phyloP scores from a whole-genome alignment of 345 rosid species.

The Rhodamnia rubescens region DNA sequence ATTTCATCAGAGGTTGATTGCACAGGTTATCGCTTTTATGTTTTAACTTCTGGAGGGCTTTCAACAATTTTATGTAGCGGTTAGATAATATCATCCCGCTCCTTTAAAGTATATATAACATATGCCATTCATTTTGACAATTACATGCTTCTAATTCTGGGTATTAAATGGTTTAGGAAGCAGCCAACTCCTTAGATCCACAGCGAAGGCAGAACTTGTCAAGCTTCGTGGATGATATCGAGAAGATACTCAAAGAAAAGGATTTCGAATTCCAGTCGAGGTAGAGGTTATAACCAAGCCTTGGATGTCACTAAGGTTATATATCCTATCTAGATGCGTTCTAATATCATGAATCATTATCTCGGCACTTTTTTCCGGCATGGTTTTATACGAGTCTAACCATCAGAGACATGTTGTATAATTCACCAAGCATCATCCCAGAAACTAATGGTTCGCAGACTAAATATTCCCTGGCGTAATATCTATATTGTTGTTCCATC shows the following conservation, averaged over 20 bases:
- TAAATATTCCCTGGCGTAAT: neutral
- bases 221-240: constrained; percentile 33
- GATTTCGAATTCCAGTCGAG: neutral
- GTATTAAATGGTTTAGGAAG: constrained; percentile 20
- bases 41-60: neutral
- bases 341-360: neutral
- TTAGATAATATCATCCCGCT: neutral
- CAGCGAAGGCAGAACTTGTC: constrained; percentile 22
- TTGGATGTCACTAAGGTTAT: neutral
- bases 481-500: neutral
- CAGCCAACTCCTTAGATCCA: constrained; percentile 29
- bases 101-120: neutral
- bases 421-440: neutral
- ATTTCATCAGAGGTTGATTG: neutral
- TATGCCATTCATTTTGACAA: neutral
- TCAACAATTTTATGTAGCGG: neutral
- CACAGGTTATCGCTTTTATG: neutral
- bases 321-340: neutral
- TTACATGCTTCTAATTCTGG: neutral
- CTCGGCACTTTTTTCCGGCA: neutral
- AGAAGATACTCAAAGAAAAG: constrained; percentile 14
- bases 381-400: neutral
- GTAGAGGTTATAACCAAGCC: neutral
- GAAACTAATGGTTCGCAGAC: neutral
- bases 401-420: neutral